These are phyloP conservation scores for Falciphora oryzae DNA, from an alignment of 2,329 filamentous ascomycete species.

Conservation along the genomic window DNA sequence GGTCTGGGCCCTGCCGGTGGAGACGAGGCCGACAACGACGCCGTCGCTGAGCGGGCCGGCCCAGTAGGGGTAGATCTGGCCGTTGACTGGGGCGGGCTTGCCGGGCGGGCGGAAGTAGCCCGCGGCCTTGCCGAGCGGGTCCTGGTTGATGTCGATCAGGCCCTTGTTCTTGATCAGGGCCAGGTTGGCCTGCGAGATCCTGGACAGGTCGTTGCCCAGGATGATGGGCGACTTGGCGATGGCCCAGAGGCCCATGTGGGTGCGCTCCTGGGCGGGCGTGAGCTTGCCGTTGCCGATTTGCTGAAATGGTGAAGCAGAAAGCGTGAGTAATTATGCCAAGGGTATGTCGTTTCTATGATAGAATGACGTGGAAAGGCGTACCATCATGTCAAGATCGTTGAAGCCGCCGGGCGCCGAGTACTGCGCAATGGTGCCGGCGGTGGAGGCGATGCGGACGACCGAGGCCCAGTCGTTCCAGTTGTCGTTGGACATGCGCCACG, in stretches of 20 bases:
- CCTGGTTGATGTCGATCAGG: constrained; percentile 24
- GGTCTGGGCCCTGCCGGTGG: constrained; percentile 31
- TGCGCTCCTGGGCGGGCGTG: constrained; percentile 18
- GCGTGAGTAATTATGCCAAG: background rate
- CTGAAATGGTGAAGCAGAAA: constrained; percentile 2
- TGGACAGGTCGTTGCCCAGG: constrained; percentile 21
- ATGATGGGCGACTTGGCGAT: constrained; percentile 23
- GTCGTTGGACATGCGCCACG: constrained; percentile 37
- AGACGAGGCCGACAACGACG: constrained; percentile 29
- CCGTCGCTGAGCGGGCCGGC: constrained; percentile 30
- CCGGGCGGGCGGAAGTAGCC: constrained; percentile 20
- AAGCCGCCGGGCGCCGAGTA: constrained; percentile 22
- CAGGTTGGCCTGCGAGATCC: constrained; percentile 17
- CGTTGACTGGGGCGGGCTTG: constrained; percentile 32
- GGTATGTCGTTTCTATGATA: no score
- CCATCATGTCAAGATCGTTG: constrained; percentile 25
- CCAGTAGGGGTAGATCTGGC: constrained; percentile 37
- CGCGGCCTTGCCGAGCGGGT: constrained; percentile 20
- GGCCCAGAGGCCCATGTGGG: constrained; percentile 25
- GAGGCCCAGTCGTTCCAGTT: constrained; percentile 25
- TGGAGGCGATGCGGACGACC: constrained; percentile 14
- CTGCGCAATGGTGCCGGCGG: constrained; percentile 13
- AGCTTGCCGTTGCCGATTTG: constrained; percentile 16
- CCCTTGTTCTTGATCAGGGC: constrained; percentile 20
- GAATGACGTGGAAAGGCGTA: constrained; percentile 2